Base-by-base conservation (phyloP, 78 protist genomes). In the Protostelium mycophagum region DNA sequence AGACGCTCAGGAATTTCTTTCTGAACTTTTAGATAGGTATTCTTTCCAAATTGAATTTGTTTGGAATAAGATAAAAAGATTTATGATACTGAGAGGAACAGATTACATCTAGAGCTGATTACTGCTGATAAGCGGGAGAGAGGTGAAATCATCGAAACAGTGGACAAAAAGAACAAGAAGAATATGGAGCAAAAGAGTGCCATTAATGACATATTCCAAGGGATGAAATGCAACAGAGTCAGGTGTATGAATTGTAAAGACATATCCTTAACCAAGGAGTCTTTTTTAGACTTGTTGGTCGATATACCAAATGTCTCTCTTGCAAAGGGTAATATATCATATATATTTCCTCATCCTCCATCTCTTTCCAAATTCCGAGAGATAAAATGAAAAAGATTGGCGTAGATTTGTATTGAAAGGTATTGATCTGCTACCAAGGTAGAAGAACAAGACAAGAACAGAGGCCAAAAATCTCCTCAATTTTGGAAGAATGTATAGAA, bases 1-100 rank as follows among this genome's bases (percentile, higher is more conserved):
- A 31, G 95, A 92, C 85, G 91, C 93, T 1, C 95, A 92, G 87
- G 95, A 90, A 86, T 92, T 92, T 38, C 84, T 92, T 9, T 84
- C 95, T 5, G 87, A 86, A 38, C 38, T 92, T 25, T 84, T 92
- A 23, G 95, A 92, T 38, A 34, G 31, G 1, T 38, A 88, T 25
- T 28, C n/a, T n/a, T n/a, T n/a, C n/a, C n/a, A n/a, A n/a, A n/a
- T n/a, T n/a, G n/a, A n/a, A n/a, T n/a, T n/a, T n/a, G n/a, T n/a
- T n/a, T n/a, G n/a, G n/a, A n/a, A n/a, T 87, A 83, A 91, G 88
- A 91, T 85, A 88, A 83, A n/a, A n/a, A n/a, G n/a, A n/a, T n/a
- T n/a, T n/a, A n/a, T n/a, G n/a, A n/a, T n/a, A n/a, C n/a, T n/a
- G n/a, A n/a, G n/a, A n/a, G n/a, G n/a, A n/a, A n/a, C n/a, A n/a